Percentiles rank a stretch among this genome's conserved stretches.
Conservation (phyloP, 768 basidiomycete species). For the Mycena indigotica region DNA sequence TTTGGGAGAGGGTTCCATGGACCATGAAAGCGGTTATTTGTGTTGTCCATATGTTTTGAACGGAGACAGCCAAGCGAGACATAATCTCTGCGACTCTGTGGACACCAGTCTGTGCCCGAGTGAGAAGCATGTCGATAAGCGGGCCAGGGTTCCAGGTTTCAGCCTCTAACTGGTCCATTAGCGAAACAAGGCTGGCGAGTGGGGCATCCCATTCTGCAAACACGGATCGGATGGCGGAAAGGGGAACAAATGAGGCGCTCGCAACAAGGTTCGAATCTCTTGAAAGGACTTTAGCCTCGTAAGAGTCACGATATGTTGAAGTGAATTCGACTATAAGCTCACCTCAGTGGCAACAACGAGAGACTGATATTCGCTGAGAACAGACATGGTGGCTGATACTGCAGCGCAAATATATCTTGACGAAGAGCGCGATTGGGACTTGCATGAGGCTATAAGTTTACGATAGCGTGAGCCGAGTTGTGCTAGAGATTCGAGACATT, state of each 20-base stretch:
- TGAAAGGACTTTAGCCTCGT: slow-evolving; percentile 62
- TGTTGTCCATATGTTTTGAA: slow-evolving; percentile 81
- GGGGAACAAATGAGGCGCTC: slow-evolving; percentile 80
- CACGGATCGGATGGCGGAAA: slow-evolving; percentile 79
- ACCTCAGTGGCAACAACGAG: slow-evolving; percentile 77
- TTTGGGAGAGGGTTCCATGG: slow-evolving; percentile 68
- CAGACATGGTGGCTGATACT: slow-evolving; percentile 70
- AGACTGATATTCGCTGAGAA: slow-evolving; percentile 80
- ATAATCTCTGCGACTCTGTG: slow-evolving; percentile 74
- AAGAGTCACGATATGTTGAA: background rate
- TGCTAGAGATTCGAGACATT: slow-evolving; percentile 80
- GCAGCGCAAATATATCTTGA: slow-evolving; percentile 77
- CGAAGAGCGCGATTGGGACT: slow-evolving; percentile 51
- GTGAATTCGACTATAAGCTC: background rate
- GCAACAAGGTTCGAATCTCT: slow-evolving; percentile 78
- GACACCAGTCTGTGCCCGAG: slow-evolving; percentile 76
- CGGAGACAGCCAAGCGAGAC: slow-evolving; percentile 67
- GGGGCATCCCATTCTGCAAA: slow-evolving; percentile 92
- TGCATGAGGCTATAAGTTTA: slow-evolving; percentile 63
- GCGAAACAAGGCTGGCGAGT: slow-evolving; percentile 65
- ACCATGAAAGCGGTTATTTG: slow-evolving; percentile 83
- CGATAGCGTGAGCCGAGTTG: slow-evolving; percentile 75
- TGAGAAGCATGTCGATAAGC: slow-evolving; percentile 76
- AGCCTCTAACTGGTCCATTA: slow-evolving; percentile 64
- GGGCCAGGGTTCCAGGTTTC: slow-evolving; percentile 72